Evolutionary conservation across 768 basidiomycete genomes (phyloP).

Genomic region (Tricholoma sp.): DNA sequence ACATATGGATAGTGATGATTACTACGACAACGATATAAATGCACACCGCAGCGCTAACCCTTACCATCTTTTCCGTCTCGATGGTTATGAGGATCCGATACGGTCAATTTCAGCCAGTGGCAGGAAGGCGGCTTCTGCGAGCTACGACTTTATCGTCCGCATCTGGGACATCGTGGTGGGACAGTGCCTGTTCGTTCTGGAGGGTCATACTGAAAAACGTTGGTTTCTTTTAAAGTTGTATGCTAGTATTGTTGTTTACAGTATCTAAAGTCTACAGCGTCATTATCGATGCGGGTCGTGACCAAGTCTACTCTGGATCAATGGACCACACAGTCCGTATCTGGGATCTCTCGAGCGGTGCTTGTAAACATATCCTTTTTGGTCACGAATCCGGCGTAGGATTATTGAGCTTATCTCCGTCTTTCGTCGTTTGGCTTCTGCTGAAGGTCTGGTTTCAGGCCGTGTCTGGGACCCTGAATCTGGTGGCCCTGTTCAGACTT

Average conservation of each 20-base stretch:
- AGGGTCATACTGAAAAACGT: conserved; percentile 93
- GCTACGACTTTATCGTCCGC: conserved; percentile 92
- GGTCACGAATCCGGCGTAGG: conserved; percentile 96
- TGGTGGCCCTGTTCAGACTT: conserved; percentile 72
- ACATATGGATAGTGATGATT: conserved; percentile 62
- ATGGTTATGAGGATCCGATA: conserved; percentile 89
- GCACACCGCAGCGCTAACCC: conserved; percentile 72
- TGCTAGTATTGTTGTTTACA: conserved; percentile 1
- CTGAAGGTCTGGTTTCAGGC: conserved; percentile 91
- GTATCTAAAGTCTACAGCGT: conserved; percentile 98
- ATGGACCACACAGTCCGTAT: conserved; percentile 97
- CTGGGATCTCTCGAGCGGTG: conserved; percentile 83
- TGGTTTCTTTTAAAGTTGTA: conserved; percentile 11
- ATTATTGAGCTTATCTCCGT: conserved; percentile 82
- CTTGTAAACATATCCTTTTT: conserved; percentile 71
- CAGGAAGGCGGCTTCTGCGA: conserved; percentile 86
- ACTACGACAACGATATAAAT: conserved; percentile 9
- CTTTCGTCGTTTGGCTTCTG: conserved; percentile 92
- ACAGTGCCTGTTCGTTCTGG: conserved; percentile 69
- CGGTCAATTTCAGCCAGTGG: conserved; percentile 87
- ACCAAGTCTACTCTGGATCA: conserved; percentile 93
- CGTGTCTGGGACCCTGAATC: conserved; percentile 91
- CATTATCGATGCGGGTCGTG: conserved; percentile 81
- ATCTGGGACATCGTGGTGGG: conserved; percentile 93
- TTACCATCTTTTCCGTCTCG: conserved; percentile 77